Evolutionary conservation across 1,284 basidiomycete species (phyloP).

Genomic region (Neotropicomus parvogracilis): DNA sequence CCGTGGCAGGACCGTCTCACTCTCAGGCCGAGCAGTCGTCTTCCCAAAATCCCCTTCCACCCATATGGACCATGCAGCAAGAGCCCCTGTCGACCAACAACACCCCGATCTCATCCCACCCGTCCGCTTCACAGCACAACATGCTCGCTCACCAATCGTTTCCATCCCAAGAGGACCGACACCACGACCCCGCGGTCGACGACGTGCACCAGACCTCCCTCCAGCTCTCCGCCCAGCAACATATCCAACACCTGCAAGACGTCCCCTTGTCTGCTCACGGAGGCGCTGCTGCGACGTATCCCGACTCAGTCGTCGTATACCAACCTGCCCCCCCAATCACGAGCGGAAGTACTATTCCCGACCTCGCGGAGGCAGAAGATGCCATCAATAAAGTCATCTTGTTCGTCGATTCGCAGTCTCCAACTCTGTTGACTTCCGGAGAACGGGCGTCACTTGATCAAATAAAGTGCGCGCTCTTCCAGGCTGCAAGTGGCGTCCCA

Average conservation of each 20-base stretch:
- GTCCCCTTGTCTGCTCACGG: slow-evolving; percentile 30
- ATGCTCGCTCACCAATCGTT: slow-evolving; percentile 31
- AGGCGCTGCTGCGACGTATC: slow-evolving; percentile 24
- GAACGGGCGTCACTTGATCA: slow-evolving; percentile 43
- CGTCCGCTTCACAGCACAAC: slow-evolving; percentile 28
- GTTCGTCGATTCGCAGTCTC: slow-evolving; percentile 46
- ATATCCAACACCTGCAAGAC: slow-evolving; percentile 31
- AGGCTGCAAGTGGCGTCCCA: slow-evolving; percentile 42
- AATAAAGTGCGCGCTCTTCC: slow-evolving; percentile 48
- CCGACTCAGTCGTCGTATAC: slow-evolving; percentile 32
- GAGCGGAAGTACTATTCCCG: slow-evolving; percentile 28
- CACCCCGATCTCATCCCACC: slow-evolving; percentile 35
- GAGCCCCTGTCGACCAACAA: slow-evolving; percentile 26
- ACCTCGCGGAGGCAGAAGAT: slow-evolving; percentile 47
- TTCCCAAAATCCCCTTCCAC: slow-evolving; percentile 33
- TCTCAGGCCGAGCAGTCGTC: slow-evolving; percentile 23
- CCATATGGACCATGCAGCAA: slow-evolving; percentile 35
- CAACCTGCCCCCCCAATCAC: slow-evolving; percentile 33
- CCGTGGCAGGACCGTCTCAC: slow-evolving; percentile 31
- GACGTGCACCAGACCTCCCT: slow-evolving; percentile 32
- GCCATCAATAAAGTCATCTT: slow-evolving; percentile 48
- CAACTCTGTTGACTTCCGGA: slow-evolving; percentile 38
- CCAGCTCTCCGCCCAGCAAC: slow-evolving; percentile 31
- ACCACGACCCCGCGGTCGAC: slow-evolving; percentile 24
- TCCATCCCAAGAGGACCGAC: slow-evolving; percentile 24